A percentile compares a stretch with the other conserved stretches of the same genome.
Evolutionary conservation across 306 rosid genomes (phyloP).

Genomic region (Prunus padus): DNA sequence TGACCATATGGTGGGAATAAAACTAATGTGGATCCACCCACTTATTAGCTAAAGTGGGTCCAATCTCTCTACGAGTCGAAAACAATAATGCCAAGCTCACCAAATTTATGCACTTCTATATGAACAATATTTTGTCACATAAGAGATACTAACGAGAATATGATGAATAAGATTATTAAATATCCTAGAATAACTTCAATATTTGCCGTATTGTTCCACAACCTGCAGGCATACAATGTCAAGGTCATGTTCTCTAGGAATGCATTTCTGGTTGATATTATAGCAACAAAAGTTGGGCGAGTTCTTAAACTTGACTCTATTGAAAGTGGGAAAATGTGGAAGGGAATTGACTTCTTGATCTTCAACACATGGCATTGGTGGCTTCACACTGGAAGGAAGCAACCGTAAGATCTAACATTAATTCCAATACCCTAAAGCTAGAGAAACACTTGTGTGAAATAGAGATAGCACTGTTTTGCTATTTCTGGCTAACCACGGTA

Average conservation of each 20-base stretch:
- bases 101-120: background rate
- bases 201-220: background rate
- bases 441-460: too few species aligned
- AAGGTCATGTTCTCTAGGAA: slow-evolving; percentile 34
- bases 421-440: background rate
- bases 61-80: background rate
- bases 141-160: too few species aligned
- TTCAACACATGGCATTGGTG: slow-evolving; percentile 64
- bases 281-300: slow-evolving; percentile 21
- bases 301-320: slow-evolving; percentile 43
- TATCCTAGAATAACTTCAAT: background rate
- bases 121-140: too few species aligned
- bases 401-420: slow-evolving; percentile 31
- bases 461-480: too few species aligned
- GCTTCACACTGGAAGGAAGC: slow-evolving; percentile 45
- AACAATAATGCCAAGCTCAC: background rate
- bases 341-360: slow-evolving; percentile 29
- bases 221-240: slow-evolving; percentile 30
- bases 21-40: background rate
- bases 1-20: too few species aligned
- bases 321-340: slow-evolving; percentile 33
- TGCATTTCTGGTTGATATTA: slow-evolving; percentile 44
- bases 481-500: fast-evolving
- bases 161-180: background rate
- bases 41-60: too few species aligned